Base-by-base conservation (phyloP, 2,329 filamentous ascomycete genomes). In the Leptographium radiaticola region DNA sequence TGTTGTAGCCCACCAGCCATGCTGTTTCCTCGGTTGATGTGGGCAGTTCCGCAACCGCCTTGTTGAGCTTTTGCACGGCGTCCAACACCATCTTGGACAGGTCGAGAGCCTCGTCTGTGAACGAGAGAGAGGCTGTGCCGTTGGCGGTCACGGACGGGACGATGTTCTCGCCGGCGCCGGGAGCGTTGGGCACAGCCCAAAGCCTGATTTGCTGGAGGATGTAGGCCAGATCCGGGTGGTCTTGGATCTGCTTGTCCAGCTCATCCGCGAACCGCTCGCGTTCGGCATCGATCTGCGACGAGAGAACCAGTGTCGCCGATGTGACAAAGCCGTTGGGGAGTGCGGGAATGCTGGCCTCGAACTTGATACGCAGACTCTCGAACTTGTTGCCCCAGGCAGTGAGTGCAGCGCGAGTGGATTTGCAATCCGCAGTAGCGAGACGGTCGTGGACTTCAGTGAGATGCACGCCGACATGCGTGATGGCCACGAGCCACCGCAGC, bases 41-140 rank as follows among this genome's bases (percentile, higher is more conserved):
- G 1, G 84, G 81, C 2, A 83, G 68, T 4, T 72, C 71, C 12
- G 71, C 67, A 10, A 80, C 69, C 2, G 74, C 69, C 56, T 78
- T 79, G 55, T 80, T 78, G 47, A 86, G 75, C 58, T 83, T 80
- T 65, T 96, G 89, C 49, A 95, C 75, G 1, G 86, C 84, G 39
- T 91, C 85, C 2, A 96, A 80, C 33, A 91, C 78, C 50, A 80
- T 79, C 66, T 95, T 87, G 48, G 84, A 79, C n/a, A 86, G 72
- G 1, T 68, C 76, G 40, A 87, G 77, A 2, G 89, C 67, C 4
- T 75, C 71, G 15, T 75, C 68, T 44, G 81, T 77, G 46, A 89
- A 76, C 0, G 68, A 64, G 18, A 74, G 68, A 64, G 18, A 74
- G 59, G 16, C 71, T 15, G 25, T 65, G 25, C 25, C 60, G 30